Conservation (phyloP, 768 basidiomycete species). For the Lactarius tabidus region DNA sequence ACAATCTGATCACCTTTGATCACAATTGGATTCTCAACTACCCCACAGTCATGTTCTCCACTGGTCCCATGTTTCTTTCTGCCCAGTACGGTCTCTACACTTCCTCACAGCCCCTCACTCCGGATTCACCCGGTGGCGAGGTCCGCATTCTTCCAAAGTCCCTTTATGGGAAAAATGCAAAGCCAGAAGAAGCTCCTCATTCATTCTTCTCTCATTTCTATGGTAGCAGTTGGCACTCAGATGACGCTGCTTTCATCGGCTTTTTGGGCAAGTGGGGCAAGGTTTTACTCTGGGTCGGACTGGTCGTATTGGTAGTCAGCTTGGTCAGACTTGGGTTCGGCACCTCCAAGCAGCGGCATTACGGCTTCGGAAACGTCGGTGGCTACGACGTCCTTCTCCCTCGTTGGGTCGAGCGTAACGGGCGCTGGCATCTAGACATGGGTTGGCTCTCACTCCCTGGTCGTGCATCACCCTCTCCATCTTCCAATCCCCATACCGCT, state of each 20-base stretch:
- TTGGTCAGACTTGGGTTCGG: conserved; percentile 53
- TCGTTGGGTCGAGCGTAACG: conserved; percentile 64
- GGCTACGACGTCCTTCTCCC: conserved; percentile 80
- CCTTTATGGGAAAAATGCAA: conserved; percentile 96
- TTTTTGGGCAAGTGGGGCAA: conserved; percentile 92
- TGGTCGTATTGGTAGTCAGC: conserved; percentile 67
- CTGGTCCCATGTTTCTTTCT: conserved; percentile 98
- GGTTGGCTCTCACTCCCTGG: conserved; percentile 50
- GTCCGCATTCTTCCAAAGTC: conserved; percentile 92
- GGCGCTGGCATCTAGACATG: conserved; percentile 71
- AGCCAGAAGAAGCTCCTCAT: conserved; percentile 74
- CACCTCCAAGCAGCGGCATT: conserved; percentile 53
- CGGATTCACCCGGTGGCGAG: conserved; percentile 53
- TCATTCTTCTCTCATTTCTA: conserved; percentile 98
- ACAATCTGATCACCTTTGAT: conserved; percentile 87
- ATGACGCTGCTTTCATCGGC: conserved; percentile 95
- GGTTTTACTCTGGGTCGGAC: conserved; percentile 78
- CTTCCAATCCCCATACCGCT: conserved; percentile 1
- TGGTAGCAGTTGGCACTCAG: conserved; percentile 97
- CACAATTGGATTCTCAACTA: conserved; percentile 95
- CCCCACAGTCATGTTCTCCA: conserved; percentile 99
- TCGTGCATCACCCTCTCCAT: conserved; percentile 12
- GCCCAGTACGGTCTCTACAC: conserved; percentile 88
- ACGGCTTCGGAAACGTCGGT: conserved; percentile 55
- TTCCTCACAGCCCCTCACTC: conserved; percentile 56